phyloP scores from a whole-genome alignment of 176 grass and related monocot species.

The Ensete ventricosum region DNA sequence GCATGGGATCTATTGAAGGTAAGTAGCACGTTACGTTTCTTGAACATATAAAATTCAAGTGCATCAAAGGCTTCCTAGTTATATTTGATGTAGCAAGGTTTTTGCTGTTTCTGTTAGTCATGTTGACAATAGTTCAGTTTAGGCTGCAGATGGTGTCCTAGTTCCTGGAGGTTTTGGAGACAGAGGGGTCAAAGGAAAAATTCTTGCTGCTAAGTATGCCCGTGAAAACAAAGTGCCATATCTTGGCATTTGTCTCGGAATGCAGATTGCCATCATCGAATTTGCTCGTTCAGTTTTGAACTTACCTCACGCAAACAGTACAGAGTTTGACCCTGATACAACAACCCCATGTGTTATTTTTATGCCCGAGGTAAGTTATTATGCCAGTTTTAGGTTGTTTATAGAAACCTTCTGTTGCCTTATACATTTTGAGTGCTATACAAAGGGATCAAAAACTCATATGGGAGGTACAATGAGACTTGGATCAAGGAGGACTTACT shows the following conservation, averaged over 20 bases:
- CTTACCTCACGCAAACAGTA: conserved; percentile 67
- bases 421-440: neutral
- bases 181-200: conserved; percentile 90
- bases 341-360: conserved; percentile 74
- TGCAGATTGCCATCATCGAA: conserved; percentile 94
- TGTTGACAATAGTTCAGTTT: conserved; percentile 17
- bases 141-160: conserved; percentile 87
- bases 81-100: neutral
- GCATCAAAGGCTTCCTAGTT: conserved; percentile 15
- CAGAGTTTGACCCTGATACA: conserved; percentile 70
- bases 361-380: conserved; percentile 80
- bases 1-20: conserved; percentile 92
- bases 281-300: conserved; percentile 84
- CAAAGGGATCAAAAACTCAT: conserved; percentile 29
- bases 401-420: neutral
- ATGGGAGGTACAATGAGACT: conserved; percentile 44
- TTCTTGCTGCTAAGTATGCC: conserved; percentile 93
- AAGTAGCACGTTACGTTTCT: conserved; percentile 9
- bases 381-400: neutral
- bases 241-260: conserved; percentile 93
- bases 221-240: conserved; percentile 88
- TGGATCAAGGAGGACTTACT: conserved; percentile 37
- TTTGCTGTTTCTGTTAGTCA: neutral
- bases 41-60: neutral
- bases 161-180: conserved; percentile 97